Conservation (phyloP, 768 basidiomycete genomes). For the Candolleomyces efflorescens region DNA sequence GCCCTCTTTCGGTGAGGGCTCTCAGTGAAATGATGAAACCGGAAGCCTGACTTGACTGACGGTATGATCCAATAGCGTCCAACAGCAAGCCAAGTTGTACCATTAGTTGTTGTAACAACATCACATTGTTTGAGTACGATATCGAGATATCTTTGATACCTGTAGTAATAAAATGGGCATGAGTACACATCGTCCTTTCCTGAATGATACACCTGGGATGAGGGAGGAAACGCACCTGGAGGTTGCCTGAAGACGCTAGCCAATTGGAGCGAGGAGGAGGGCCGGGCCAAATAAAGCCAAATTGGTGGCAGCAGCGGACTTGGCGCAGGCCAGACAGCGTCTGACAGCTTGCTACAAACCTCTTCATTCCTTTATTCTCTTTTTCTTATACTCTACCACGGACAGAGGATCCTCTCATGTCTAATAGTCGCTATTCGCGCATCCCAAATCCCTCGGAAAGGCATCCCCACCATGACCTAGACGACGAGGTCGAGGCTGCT, state of each 20-base stretch:
- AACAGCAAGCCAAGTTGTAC: too few species aligned
- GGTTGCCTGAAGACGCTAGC: background rate
- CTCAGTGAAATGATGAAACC: too few species aligned
- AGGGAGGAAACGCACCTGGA: background rate
- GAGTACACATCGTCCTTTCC: too few species aligned
- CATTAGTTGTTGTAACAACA: too few species aligned
- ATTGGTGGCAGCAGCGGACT: background rate
- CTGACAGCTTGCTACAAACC: background rate
- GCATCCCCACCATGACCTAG: constrained; percentile 42
- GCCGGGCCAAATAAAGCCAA: background rate
- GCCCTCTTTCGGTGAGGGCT: background rate
- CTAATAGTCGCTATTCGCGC: constrained; percentile 60
- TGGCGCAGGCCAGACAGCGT: background rate
- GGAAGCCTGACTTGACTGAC: too few species aligned
- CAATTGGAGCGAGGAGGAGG: background rate
- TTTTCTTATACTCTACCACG: background rate
- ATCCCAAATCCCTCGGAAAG: constrained; percentile 51
- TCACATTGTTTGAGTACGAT: too few species aligned
- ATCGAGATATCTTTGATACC: too few species aligned
- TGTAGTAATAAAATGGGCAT: too few species aligned
- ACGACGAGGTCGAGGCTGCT: constrained; percentile 75
- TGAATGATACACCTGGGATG: background rate
- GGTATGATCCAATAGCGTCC: too few species aligned
- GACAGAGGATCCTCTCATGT: constrained; percentile 24
- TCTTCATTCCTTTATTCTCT: constrained; percentile 2